Conservation (phyloP, 106 monocot genomes). For the Posidonia australis region DNA sequence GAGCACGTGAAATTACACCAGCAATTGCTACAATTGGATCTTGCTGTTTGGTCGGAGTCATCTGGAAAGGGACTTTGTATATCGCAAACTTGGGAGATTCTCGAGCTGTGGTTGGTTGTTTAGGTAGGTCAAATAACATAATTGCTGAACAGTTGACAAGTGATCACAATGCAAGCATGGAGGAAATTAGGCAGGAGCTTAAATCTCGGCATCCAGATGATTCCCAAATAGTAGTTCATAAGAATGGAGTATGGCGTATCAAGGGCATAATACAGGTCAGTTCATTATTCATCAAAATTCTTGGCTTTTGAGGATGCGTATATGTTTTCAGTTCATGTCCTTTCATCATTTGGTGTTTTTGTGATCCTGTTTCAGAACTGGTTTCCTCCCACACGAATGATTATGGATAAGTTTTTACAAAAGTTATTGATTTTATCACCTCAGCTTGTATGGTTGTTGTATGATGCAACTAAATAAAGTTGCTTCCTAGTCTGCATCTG, state of each 20-base stretch:
- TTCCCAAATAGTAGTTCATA: constrained; percentile 62
- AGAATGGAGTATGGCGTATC: constrained; percentile 70
- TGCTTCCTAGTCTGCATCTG: no score
- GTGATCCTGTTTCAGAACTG: no score
- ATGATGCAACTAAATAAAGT: no score
- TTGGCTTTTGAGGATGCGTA: neutral
- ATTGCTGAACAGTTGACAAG: constrained; percentile 55
- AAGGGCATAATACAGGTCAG: constrained; percentile 79
- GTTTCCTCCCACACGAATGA: neutral
- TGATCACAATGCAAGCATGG: constrained; percentile 64
- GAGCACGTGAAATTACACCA: constrained; percentile 42
- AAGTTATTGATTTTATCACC: neutral
- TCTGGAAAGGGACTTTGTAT: constrained; percentile 66
- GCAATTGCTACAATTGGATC: constrained; percentile 57
- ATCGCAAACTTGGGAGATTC: constrained; percentile 83
- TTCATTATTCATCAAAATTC: neutral
- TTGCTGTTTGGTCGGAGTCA: constrained; percentile 75
- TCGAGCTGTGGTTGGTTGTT: constrained; percentile 62
- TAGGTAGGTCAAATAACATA: constrained; percentile 41
- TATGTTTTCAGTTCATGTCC: neutral
- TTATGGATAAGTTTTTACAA: neutral
- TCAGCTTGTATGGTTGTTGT: no score
- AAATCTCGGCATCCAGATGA: constrained; percentile 42
- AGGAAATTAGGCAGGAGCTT: constrained; percentile 71
- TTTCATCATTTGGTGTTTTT: no score